Evolutionary conservation across 2,329 filamentous ascomycete species (phyloP).

Genomic region (Colletotrichum scovillei): DNA sequence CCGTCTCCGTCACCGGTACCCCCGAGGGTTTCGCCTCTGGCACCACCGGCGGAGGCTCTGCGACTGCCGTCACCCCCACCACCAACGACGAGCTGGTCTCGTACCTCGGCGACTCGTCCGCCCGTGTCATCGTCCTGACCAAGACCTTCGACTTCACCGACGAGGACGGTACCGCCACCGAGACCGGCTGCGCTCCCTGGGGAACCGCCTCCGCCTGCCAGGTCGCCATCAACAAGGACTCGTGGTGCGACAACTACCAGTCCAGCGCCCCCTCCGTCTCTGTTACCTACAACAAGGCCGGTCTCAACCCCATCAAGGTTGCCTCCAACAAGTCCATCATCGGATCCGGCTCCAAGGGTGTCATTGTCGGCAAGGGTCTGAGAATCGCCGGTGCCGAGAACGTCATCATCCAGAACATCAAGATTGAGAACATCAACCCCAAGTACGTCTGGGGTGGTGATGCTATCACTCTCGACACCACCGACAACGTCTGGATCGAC

Average conservation of each 20-base stretch:
- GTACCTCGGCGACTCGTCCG: constrained; percentile 64
- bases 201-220: constrained; percentile 63
- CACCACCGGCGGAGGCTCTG: constrained; percentile 70
- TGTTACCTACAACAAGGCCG: constrained; percentile 64
- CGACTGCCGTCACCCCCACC: constrained; percentile 63
- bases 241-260: constrained; percentile 67
- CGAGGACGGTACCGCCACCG: constrained; percentile 63
- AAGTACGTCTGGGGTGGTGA: constrained; percentile 71
- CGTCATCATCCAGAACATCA: constrained; percentile 70
- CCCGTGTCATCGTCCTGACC: constrained; percentile 69
- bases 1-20: constrained; percentile 46
- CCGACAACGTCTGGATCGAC: constrained; percentile 62
- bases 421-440: constrained; percentile 49
- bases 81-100: constrained; percentile 67
- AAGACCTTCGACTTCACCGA: constrained; percentile 67
- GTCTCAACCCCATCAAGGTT: constrained; percentile 61
- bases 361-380: constrained; percentile 69
- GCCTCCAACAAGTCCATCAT: constrained; percentile 68
- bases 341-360: constrained; percentile 61
- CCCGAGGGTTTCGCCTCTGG: constrained; percentile 59
- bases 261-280: constrained; percentile 58
- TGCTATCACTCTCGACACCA: constrained; percentile 62
- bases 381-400: constrained; percentile 56
- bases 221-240: constrained; percentile 68
- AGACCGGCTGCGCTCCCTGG: constrained; percentile 68